These are phyloP conservation scores for Solanum bulbocastanum DNA, from an alignment of 257 asterid species.

Conservation along the genomic window DNA sequence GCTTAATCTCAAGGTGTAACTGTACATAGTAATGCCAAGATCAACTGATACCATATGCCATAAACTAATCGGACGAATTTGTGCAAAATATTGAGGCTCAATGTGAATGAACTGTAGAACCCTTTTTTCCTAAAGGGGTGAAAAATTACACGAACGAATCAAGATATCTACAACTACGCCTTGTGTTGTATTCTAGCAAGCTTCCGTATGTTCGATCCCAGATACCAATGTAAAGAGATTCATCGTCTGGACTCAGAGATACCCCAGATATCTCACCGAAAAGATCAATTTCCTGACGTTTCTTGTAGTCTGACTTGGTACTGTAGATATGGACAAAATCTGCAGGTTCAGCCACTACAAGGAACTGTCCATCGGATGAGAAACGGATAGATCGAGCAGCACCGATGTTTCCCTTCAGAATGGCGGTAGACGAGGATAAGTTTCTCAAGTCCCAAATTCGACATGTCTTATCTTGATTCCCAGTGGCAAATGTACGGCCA, in stretches of 20 bases:
- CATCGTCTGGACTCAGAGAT: constrained; percentile 59
- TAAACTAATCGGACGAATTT: not conserved
- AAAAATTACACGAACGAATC: constrained; percentile 31
- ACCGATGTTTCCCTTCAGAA: constrained; percentile 56
- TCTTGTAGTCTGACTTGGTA: constrained; percentile 28
- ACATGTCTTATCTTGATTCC: constrained; percentile 76
- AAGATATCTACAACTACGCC: constrained; percentile 35
- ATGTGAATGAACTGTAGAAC: not conserved
- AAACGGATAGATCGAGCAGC: constrained; percentile 58
- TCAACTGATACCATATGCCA: not conserved
- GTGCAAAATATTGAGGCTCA: not conserved
- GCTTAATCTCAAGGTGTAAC: not conserved
- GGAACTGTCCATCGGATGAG: constrained; percentile 57
- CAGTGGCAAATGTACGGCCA: constrained; percentile 55
- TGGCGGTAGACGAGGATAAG: constrained; percentile 25
- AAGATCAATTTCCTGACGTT: constrained; percentile 58
- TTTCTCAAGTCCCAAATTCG: constrained; percentile 67
- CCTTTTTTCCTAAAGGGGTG: not conserved
- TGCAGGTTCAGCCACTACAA: constrained; percentile 63
- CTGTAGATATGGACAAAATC: constrained; percentile 65
- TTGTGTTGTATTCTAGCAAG: constrained; percentile 52
- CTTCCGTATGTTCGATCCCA: constrained; percentile 78
- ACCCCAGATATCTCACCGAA: constrained; percentile 77
- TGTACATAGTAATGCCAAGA: not conserved
- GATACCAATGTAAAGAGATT: constrained; percentile 48